phyloP scores from a whole-genome alignment of 139 green algal species.

The Pleodorina starrii region DNA sequence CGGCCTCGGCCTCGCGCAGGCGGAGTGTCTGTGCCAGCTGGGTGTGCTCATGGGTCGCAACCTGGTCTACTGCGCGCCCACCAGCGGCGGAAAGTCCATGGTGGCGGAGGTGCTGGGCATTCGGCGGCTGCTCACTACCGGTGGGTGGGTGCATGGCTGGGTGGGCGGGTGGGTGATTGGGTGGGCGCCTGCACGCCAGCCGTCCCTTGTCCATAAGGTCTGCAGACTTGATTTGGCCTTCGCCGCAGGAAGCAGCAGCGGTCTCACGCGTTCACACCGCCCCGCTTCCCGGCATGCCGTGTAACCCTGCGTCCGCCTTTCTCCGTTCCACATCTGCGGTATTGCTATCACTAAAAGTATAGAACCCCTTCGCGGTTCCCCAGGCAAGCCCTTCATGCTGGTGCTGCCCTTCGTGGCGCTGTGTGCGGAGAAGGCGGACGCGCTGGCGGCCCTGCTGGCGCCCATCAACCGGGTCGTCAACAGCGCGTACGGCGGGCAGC shows the following conservation, averaged over 20 bases:
- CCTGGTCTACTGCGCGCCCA: conserved; percentile 90
- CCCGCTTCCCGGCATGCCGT: too few species aligned
- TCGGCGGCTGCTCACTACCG: conserved; percentile 63
- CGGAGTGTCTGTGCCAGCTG: conserved; percentile 69
- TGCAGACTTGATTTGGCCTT: too few species aligned
- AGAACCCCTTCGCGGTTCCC: too few species aligned
- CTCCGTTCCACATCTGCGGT: too few species aligned
- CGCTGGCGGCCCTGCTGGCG: conserved; percentile 62
- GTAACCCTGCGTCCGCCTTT: too few species aligned
- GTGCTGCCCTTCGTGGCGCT: conserved; percentile 83
- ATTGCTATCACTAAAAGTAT: too few species aligned
- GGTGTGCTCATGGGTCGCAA: conserved; percentile 82
- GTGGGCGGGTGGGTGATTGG: background rate
- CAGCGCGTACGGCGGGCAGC: conserved; percentile 65
- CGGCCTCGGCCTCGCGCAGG: too few species aligned
- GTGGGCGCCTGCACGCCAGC: too few species aligned
- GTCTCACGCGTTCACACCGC: too few species aligned
- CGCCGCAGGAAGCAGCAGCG: too few species aligned
- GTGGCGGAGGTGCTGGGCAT: conserved; percentile 85
- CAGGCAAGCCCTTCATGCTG: conserved; percentile 68
- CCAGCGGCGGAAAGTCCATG: conserved; percentile 83
- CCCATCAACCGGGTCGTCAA: conserved; percentile 58
- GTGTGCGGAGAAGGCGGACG: conserved; percentile 75
- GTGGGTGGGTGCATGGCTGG: background rate
- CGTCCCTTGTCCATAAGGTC: too few species aligned